These are phyloP conservation scores for Curvularia hawaiiensis DNA, from an alignment of 2,329 filamentous ascomycete genomes.

Conservation along the genomic window DNA sequence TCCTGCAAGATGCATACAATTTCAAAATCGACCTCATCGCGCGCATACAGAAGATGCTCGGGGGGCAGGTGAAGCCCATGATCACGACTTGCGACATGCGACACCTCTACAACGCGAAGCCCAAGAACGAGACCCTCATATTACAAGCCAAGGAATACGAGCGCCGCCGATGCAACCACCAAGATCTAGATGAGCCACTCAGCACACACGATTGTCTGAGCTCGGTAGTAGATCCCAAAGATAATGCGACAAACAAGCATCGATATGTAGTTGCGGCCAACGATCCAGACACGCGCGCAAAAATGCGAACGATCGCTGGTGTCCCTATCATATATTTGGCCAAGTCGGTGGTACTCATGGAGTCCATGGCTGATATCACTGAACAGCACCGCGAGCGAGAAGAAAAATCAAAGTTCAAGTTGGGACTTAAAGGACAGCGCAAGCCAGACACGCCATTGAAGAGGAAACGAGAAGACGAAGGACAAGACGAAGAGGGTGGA, in stretches of 20 bases:
- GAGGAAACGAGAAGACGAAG: conserved; percentile 56
- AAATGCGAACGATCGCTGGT: conserved; percentile 70
- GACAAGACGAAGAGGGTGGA: conserved; percentile 29
- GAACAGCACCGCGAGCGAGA: conserved; percentile 67
- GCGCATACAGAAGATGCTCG: conserved; percentile 79
- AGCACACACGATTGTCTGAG: conserved; percentile 71
- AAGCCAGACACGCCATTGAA: conserved; percentile 37
- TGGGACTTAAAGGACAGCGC: conserved; percentile 63
- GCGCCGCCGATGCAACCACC: conserved; percentile 78
- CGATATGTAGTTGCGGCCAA: conserved; percentile 80
- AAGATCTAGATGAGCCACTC: conserved; percentile 73
- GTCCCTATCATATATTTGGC: conserved; percentile 81
- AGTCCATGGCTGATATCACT: conserved; percentile 75
- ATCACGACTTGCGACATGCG: conserved; percentile 83
- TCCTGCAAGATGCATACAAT: conserved; percentile 78
- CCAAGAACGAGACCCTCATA: conserved; percentile 65
- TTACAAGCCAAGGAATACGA: conserved; percentile 76
- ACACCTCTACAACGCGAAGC: conserved; percentile 71
- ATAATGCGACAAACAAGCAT: conserved; percentile 73
- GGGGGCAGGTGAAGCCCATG: conserved; percentile 85
- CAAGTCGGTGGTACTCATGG: conserved; percentile 77
- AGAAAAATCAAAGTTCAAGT: conserved; percentile 75
- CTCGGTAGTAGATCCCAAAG: conserved; percentile 80
- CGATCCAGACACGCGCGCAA: conserved; percentile 65
- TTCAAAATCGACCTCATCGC: conserved; percentile 87